phyloP scores from a whole-genome alignment of 768 basidiomycete genomes.

The Polyporus arcularius region DNA sequence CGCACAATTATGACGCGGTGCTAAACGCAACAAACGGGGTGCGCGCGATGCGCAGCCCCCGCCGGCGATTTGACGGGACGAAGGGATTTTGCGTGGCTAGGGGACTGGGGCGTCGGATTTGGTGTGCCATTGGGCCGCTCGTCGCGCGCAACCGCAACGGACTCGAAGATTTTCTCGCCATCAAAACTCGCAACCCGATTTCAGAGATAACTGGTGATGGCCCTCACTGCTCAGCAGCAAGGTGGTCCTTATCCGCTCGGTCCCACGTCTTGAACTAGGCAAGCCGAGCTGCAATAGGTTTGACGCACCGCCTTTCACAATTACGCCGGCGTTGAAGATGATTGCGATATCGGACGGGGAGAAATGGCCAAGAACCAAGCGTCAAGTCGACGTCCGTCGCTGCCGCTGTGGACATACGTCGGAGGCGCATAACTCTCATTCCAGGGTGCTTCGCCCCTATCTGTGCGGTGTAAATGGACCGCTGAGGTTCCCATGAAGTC shows the following conservation, averaged over 20 bases:
- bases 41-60: constrained; percentile 3
- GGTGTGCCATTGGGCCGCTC: background rate
- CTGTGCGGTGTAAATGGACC: background rate
- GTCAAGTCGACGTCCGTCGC: background rate
- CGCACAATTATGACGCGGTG: constrained; percentile 15
- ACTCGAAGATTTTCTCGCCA: no score
- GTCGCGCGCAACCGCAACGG: no score
- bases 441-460: constrained; percentile 9
- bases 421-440: constrained; percentile 16
- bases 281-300: no score
- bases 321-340: background rate
- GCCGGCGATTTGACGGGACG: constrained; percentile 17
- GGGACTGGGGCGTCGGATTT: background rate
- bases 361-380: no score
- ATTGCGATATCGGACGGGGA: no score
- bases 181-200: no score
- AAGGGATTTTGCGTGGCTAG: constrained; percentile 21
- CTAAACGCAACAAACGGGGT: constrained; percentile 2
- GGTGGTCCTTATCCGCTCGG: no score
- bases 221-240: no score
- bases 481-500: background rate
- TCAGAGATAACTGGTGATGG: no score
- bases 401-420: constrained; percentile 13
- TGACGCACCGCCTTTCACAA: no score
- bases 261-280: no score